phyloP scores from a whole-genome alignment of 2,329 filamentous ascomycete species.

The Penicillium sp. region DNA sequence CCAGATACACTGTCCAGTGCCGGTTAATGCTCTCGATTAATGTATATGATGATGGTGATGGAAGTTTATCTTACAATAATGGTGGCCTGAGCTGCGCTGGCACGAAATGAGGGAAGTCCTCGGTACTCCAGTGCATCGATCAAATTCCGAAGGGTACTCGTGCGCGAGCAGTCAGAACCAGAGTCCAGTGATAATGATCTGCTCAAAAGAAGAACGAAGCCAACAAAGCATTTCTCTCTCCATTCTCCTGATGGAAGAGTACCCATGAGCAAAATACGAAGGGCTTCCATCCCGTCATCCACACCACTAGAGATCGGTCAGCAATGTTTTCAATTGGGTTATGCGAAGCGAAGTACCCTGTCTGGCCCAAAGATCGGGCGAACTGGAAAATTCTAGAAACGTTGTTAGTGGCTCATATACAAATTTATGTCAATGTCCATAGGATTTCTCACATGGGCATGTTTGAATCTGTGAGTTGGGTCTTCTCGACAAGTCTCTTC shows the following conservation, averaged over 20 bases:
- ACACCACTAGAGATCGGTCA: not conserved
- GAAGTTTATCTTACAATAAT: conserved; percentile 37
- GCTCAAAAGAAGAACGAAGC: conserved; percentile 62
- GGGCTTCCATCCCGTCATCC: conserved; percentile 37
- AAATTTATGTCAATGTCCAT: not conserved
- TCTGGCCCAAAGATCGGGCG: not conserved
- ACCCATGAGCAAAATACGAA: conserved; percentile 63
- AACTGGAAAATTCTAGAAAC: conserved; percentile 2
- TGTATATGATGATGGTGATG: not conserved
- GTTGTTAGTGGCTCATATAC: not conserved
- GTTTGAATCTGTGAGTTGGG: not conserved
- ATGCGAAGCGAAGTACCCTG: not conserved
- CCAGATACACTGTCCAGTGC: conserved; percentile 68
- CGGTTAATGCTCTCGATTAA: not conserved
- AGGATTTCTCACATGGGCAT: not conserved
- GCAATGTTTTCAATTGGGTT: not conserved
- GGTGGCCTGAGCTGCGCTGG: conserved; percentile 57
- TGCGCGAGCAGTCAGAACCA: conserved; percentile 47
- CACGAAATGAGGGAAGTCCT: conserved; percentile 51
- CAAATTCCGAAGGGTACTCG: conserved; percentile 30
- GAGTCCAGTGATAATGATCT: conserved; percentile 49
- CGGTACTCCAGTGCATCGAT: conserved; percentile 43
- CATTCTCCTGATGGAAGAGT: conserved; percentile 57
- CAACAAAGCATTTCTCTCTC: conserved; percentile 63
- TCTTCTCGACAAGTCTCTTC: conserved; percentile 49